Conservation (phyloP, 2,329 filamentous ascomycete genomes). For the Penicillium decumbens region DNA sequence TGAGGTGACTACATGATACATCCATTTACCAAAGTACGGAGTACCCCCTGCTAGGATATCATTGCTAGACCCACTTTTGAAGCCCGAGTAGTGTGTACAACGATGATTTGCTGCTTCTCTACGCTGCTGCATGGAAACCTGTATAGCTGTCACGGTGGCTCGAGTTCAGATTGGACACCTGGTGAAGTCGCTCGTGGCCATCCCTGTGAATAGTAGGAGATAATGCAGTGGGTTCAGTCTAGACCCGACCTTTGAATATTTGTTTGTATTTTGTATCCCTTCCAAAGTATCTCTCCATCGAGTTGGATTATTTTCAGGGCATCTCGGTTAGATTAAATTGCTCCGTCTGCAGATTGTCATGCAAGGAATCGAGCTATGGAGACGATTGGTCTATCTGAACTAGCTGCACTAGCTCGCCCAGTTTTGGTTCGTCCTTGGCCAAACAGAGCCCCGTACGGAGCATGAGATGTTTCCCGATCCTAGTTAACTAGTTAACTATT, state of each 20-base stretch:
- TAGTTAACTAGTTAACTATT: too few species aligned
- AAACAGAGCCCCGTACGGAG: too few species aligned
- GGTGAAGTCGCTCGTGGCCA: conserved; percentile 4
- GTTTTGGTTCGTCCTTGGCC: background rate
- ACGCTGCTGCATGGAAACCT: conserved; percentile 18
- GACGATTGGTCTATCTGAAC: conserved; percentile 19
- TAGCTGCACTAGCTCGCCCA: conserved; percentile 1
- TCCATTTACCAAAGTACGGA: background rate
- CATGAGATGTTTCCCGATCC: too few species aligned
- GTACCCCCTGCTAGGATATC: conserved; percentile 8
- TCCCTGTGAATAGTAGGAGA: background rate
- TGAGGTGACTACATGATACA: background rate
- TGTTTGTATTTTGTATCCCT: background rate
- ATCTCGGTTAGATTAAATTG: background rate
- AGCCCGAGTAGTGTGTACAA: conserved; percentile 25
- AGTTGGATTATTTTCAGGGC: background rate
- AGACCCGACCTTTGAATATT: background rate
- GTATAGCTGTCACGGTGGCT: conserved; percentile 13
- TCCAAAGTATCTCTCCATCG: background rate
- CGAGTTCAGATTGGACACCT: conserved; percentile 16
- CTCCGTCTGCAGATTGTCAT: conserved; percentile 4
- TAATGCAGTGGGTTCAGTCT: background rate
- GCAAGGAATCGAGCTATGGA: conserved; percentile 21
- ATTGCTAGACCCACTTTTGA: conserved; percentile 16
- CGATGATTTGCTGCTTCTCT: conserved; percentile 21